Evolutionary conservation across 2,329 filamentous ascomycete genomes (phyloP).

Genomic region (Epichloe sibirici): DNA sequence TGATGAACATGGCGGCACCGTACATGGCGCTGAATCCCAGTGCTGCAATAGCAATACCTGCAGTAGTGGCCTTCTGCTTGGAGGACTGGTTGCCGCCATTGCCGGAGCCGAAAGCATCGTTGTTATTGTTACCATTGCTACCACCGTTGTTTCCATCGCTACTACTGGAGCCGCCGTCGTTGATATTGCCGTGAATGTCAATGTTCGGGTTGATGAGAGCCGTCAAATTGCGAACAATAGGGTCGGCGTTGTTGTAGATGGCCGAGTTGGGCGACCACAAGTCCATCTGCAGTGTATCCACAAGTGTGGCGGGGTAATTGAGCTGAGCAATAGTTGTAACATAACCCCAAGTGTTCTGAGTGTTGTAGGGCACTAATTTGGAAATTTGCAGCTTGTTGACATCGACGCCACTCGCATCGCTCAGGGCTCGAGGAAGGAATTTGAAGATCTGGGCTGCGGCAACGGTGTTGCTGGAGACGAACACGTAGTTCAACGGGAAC

Average conservation of each 20-base stretch:
- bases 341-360: conserved; percentile 54
- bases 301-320: conserved; percentile 60
- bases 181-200: conserved; percentile 22
- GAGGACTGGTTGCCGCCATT: conserved; percentile 40
- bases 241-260: conserved; percentile 59
- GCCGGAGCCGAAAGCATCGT: conserved; percentile 29
- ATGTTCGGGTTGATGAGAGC: conserved; percentile 75
- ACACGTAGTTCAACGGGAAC: conserved; percentile 69
- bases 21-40: conserved; percentile 74
- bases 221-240: conserved; percentile 61
- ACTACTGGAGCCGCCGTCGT: conserved; percentile 25
- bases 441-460: conserved; percentile 78
- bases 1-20: conserved; percentile 86
- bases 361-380: conserved; percentile 66
- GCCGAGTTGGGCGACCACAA: conserved; percentile 59
- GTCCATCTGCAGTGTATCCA: conserved; percentile 55
- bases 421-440: conserved; percentile 60
- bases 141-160: conserved; percentile 17
- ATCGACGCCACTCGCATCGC: conserved; percentile 47
- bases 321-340: conserved; percentile 61
- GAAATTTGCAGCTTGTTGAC: conserved; percentile 49
- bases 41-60: conserved; percentile 63
- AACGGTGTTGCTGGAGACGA: conserved; percentile 58
- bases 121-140: conserved; percentile 22
- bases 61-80: conserved; percentile 49